Evolutionary conservation across 371 early-diverging fungal genomes (phyloP).

Genomic region (Fennellomyces sp.): DNA sequence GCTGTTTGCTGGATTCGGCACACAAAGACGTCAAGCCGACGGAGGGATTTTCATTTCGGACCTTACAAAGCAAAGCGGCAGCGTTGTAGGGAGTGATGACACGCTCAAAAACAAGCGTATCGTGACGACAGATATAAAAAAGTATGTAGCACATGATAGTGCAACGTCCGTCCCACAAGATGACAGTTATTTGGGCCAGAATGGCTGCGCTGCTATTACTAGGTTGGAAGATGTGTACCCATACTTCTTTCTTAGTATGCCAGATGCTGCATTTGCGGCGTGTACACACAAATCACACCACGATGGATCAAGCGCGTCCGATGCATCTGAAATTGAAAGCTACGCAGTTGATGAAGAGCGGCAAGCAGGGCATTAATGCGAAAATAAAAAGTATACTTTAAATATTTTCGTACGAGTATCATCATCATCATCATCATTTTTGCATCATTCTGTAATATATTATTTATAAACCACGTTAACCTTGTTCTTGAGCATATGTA

Average conservation of each 20-base stretch:
- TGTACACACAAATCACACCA: constrained; percentile 1
- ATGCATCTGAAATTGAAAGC: not conserved
- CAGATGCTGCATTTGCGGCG: constrained; percentile 30
- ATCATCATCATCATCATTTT: not conserved
- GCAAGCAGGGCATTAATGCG: too few relatives aligned
- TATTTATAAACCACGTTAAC: too few relatives aligned
- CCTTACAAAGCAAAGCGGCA: constrained; percentile 13
- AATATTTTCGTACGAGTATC: too few relatives aligned
- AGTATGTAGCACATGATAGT: too few relatives aligned
- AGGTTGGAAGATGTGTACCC: constrained; percentile 28
- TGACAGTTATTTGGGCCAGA: not conserved
- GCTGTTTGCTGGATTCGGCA: constrained; percentile 43
- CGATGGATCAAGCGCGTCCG: not conserved
- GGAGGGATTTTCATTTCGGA: constrained; percentile 27
- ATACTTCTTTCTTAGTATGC: constrained; percentile 32
- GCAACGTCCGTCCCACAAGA: too few relatives aligned
- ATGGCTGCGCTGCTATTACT: not conserved
- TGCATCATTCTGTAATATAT: not conserved
- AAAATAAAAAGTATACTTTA: too few relatives aligned
- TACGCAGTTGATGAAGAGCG: too few relatives aligned
- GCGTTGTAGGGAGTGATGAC: too few relatives aligned
- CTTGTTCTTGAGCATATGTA: too few relatives aligned
- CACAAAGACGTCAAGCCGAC: constrained; percentile 8
- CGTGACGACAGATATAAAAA: too few relatives aligned
- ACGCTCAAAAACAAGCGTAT: too few relatives aligned